phyloP scores from a whole-genome alignment of 2,329 filamentous ascomycete genomes.

The Thermomyces lanuginosus region DNA sequence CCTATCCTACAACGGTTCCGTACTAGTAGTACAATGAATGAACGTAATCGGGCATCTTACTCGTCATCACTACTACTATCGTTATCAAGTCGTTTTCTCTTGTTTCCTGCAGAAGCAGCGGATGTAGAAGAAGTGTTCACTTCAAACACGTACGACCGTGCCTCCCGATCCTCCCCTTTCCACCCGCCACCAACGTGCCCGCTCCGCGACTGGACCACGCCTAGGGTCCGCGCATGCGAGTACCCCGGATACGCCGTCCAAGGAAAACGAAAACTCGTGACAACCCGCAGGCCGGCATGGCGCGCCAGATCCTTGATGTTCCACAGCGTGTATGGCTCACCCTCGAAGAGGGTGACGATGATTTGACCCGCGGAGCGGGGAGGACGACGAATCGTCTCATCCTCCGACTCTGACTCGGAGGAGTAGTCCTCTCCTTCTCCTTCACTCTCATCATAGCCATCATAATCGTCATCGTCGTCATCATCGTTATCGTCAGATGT shows the following conservation, averaged over 20 bases:
- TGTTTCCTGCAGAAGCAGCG: no score
- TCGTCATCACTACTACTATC: conserved; percentile 1
- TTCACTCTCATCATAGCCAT: conserved; percentile 11
- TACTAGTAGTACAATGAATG: neutral
- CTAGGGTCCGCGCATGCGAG: conserved; percentile 31
- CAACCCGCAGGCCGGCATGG: conserved; percentile 38
- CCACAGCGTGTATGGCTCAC: conserved; percentile 89
- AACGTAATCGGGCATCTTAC: neutral
- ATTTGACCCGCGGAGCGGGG: conserved; percentile 36
- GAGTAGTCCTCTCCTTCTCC: conserved; percentile 7
- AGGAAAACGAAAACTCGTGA: conserved; percentile 33
- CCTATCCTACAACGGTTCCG: neutral
- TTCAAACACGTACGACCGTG: conserved; percentile 32
- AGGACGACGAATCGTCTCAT: conserved; percentile 8
- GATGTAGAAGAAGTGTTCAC: no score
- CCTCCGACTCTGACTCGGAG: conserved; percentile 6
- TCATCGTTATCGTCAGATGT: conserved; percentile 9
- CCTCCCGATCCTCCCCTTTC: conserved; percentile 32
- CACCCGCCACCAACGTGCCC: conserved; percentile 25
- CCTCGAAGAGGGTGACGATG: conserved; percentile 79
- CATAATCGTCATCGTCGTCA: conserved; percentile 9
- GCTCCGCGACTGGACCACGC: conserved; percentile 27
- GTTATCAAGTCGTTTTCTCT: no score
- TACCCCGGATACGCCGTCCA: conserved; percentile 33
- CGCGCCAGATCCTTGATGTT: conserved; percentile 77